Evolutionary conservation across 257 asterid species (phyloP), one percentile per base, ranked within the genome.

Genomic region (Nicotiana noctiflora): DNA sequence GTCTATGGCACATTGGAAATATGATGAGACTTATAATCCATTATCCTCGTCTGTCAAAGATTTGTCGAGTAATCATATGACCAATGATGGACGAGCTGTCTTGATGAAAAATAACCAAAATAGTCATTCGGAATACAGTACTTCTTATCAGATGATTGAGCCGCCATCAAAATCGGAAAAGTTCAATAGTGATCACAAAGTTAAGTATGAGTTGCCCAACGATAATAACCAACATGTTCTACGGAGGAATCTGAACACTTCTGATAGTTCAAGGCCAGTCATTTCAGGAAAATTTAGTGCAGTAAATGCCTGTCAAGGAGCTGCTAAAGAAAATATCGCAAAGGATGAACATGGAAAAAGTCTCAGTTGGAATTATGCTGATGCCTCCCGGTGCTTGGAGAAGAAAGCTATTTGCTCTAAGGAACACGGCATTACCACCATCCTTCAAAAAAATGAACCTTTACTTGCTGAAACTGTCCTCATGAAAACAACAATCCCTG

Each of bases 161-260:
- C 72, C 79, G 70, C 14, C 34, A 75, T 68, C 76, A 66, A 44
- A 60, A 51, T 66, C 25, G 34, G 61, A 31, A 11, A 40, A 2
- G 31, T 23, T 27, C 57, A 82, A 4, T 37, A 11, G 8, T 75
- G 85, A 86, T 76, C 86, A 60, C 62, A 86, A 84, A 80, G 81
- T 77, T 52, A 86, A 85, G 84, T 80, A 84, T 74, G 91, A 86
- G 82, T 79, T 88, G 83, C 88, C 89, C 14, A 74, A 83, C 18
- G 82, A 84, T 80, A 89, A 82, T 61, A 66, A 46, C 8, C 88
- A 76, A 31, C 84, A 72, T 57, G 84, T 75, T 53, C 80, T 81
- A 57, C 82, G 61, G 15, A 85, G 84, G 78, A 86, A 87, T 68
- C 75, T 80, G 23, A 80, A 66, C 83, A 81, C 49, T 60, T 46